Base-by-base conservation (phyloP, 2,329 filamentous ascomycete species). In the Diaporthe sp. region DNA sequence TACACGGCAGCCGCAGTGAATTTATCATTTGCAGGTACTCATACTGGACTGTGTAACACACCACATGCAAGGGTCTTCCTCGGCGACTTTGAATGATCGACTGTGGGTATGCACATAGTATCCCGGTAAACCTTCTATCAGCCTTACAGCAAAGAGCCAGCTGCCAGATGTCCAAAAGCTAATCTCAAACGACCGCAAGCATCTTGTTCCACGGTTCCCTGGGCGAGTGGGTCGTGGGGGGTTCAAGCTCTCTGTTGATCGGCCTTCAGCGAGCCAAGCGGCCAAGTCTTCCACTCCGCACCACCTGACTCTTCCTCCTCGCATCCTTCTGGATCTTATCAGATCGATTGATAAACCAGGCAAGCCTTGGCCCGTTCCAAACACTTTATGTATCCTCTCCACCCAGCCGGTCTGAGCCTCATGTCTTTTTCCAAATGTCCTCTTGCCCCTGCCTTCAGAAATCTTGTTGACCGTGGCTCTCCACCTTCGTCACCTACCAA, bases 401-500 rank as follows among this genome's bases (percentile, higher is more conserved):
- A 9, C 17, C 55, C 28, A 10, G 28, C 55, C 28, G 28, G 28
- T 20, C 55, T 17, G 37, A n/a, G 22, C 12, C 15, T 49, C 53
- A 25, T n/a, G 44, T 17, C 44, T 8, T 13, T 15, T 25, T 49
- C 31, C 28, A 6, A 42, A n/a, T 13, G 4, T 20, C 22, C 39
- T 15, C 10, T 60, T 7, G 1, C 10, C 37, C 12, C 37, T 39
- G 3, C 37, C 37, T 51, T 12, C 28, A 34, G 22, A 13, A 20
- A 20, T 28, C 37, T 42, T 22, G 58, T 7, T 34, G 34, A n/a
- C 17, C 34, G 31, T 63, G 47, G 44, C 71, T n/a, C 6, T 61
- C 39, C 71, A 57, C 5, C 71, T 65, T 28, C 31, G 57, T 63
- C 44, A 42, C 58, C 22, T 63, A 20, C 58, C 57, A 55, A 61